These are phyloP conservation scores for baker's yeast (Saccharomyces cerevisiae) DNA, from an alignment of 805 yeast species.

Conservation along the genomic window DNA sequence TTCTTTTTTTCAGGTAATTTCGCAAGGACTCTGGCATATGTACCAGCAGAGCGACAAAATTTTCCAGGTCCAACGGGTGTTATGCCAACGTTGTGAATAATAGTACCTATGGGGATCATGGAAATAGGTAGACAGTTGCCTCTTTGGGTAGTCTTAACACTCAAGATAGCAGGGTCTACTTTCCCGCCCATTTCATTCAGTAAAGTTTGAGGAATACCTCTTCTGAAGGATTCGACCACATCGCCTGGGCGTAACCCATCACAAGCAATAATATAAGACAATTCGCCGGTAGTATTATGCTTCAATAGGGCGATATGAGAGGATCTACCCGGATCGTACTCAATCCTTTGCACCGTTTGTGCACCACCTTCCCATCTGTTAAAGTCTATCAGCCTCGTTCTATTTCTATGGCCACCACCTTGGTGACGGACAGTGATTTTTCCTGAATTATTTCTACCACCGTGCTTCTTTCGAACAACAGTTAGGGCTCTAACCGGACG, in stretches of 20 bases:
- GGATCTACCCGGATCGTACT: slow-evolving; percentile 90
- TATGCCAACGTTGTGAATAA: slow-evolving; percentile 81
- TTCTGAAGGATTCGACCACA: slow-evolving; percentile 76
- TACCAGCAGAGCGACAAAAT: slow-evolving; percentile 89
- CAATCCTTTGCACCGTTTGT: slow-evolving; percentile 78
- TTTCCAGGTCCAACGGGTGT: slow-evolving; percentile 71
- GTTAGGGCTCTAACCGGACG: slow-evolving; percentile 73
- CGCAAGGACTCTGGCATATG: slow-evolving; percentile 80
- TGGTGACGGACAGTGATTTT: slow-evolving; percentile 85
- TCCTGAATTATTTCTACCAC: slow-evolving; percentile 89
- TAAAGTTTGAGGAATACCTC: slow-evolving; percentile 74
- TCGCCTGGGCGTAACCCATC: slow-evolving; percentile 94
- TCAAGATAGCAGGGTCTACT: slow-evolving; percentile 83
- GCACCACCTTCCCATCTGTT: slow-evolving; percentile 58
- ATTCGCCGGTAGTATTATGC: slow-evolving; percentile 50
- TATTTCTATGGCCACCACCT: slow-evolving; percentile 93
- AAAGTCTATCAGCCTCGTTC: slow-evolving; percentile 77
- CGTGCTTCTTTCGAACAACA: slow-evolving; percentile 55
- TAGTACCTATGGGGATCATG: slow-evolving; percentile 92
- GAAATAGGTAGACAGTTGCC: slow-evolving; percentile 91
- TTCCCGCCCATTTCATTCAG: slow-evolving; percentile 82
- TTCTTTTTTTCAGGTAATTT: slow-evolving; percentile 61
- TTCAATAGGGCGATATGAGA: slow-evolving; percentile 84
- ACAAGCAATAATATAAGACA: slow-evolving; percentile 80
- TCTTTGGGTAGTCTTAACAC: slow-evolving; percentile 78